phyloP scores from a whole-genome alignment of 805 yeast genomes.

The Lipomyces mesembrius region DNA sequence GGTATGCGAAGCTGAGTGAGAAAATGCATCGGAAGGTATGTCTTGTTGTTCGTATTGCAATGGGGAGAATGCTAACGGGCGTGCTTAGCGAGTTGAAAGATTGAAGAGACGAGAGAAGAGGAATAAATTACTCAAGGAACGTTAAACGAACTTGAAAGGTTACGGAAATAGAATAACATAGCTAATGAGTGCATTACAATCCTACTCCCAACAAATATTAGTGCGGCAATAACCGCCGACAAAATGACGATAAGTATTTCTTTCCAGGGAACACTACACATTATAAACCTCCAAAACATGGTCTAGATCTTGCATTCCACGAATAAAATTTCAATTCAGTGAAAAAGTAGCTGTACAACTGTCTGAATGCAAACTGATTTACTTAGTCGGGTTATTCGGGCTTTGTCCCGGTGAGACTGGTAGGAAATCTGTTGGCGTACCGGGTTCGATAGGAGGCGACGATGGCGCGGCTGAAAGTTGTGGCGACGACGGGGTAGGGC shows the following conservation, averaged over 20 bases:
- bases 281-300: not conserved
- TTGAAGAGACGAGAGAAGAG: conserved; percentile 90
- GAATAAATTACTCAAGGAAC: conserved; percentile 89
- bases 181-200: conserved; percentile 2
- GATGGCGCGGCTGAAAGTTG: conserved; percentile 21
- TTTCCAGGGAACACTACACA: not conserved
- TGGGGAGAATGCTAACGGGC: not conserved
- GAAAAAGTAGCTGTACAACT: not conserved
- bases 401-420: not conserved
- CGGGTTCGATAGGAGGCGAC: conserved; percentile 12
- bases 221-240: not conserved
- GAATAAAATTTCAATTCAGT: not conserved
- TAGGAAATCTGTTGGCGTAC: conserved; percentile 15
- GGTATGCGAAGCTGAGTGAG: conserved; percentile 78
- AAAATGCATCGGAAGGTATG: conserved; percentile 85
- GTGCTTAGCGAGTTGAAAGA: conserved; percentile 64
- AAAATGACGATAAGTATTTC: not conserved
- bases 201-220: not conserved
- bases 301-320: not conserved
- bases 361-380: not conserved
- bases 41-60: not conserved
- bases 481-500: conserved; percentile 16
- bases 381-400: not conserved
- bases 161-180: not conserved
- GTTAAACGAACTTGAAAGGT: conserved; percentile 49